Conservation (phyloP, 306 rosid species). For the Malus asiatica region DNA sequence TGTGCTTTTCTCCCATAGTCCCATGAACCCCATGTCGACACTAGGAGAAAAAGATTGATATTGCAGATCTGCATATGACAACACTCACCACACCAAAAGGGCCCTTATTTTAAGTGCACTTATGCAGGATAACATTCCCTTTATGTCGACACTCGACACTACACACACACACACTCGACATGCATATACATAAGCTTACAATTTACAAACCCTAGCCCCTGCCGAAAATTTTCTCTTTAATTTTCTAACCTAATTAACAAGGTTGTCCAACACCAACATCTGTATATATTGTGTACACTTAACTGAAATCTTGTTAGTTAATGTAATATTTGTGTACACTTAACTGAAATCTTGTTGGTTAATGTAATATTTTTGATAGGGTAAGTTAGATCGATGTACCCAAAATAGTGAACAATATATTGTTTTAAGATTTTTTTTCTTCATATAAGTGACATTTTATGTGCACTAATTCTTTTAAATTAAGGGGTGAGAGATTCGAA, state of each 20-base stretch:
- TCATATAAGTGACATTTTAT: too few relatives aligned
- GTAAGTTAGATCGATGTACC: background rate
- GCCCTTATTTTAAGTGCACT: background rate
- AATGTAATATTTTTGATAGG: background rate
- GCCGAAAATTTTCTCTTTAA: background rate
- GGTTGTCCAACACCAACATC: background rate
- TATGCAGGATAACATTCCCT: background rate
- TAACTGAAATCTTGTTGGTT: background rate
- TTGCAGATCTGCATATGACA: background rate
- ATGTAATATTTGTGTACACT: too few relatives aligned
- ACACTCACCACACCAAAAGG: background rate
- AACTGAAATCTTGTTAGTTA: background rate
- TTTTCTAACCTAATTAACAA: background rate
- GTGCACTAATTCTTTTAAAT: background rate
- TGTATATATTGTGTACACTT: too few relatives aligned
- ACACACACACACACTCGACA: too few relatives aligned
- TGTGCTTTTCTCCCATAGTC: slow-evolving; percentile 1
- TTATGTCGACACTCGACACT: background rate
- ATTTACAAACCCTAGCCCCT: background rate
- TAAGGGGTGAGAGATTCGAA: too few relatives aligned
- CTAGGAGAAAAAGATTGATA: slow-evolving; percentile 30
- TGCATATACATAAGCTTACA: background rate
- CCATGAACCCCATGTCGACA: slow-evolving; percentile 51
- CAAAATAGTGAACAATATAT: background rate
- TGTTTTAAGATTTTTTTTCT: too few relatives aligned